Evolutionary conservation across 148 eudicot genomes (phyloP), one percentile per base, ranked within the genome.

Genomic region (Camellia granthamiana): DNA sequence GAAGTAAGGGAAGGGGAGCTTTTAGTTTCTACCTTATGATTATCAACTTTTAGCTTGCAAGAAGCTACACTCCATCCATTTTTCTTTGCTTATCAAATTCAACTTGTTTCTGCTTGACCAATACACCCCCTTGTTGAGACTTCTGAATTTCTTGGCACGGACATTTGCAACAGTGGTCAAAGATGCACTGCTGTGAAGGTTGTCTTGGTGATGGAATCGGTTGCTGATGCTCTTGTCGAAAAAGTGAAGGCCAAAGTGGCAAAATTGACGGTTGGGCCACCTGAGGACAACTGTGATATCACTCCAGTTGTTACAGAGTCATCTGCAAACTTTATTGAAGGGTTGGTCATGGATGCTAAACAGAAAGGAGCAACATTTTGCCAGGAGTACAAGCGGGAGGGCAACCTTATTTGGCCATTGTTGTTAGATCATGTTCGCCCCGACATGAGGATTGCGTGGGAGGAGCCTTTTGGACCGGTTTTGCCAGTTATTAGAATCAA

Each of bases 371-470:
- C 99, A 59, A 96, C 99, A 68, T 96, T 96, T 79, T 96, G 99
- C 85, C 99, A 96, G 52, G 94, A 89, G 87, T 96, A 96, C 84
- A 96, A 90, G 88, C 88, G 99, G 80, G 99, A 96, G 42, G 99
- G 99, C 44, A 96, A 96, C 87, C 97, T 96, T 64, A 96, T 96
- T 60, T 96, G 98, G 99, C 99, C 99, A 0, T 78, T 96, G 84
- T 83, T 96, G 89, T 83, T 96, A 83, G 99, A 96, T 73, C 84
- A 96, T 52, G 99, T 96, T 47, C 84, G 93, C 16, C 95, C 99
- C n/a, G 99, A 96, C 78, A 96, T 96, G 99, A 89, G 99, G 81
- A 96, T 96, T 6, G 99, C 99, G 3, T 93, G 99, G 99, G 99
- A 96, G 84, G 99, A 96, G 86, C 99, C 99, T 13, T 96, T 96